These are phyloP conservation scores for Rhodamnia argentea DNA, from an alignment of 345 rosid genomes.

Conservation along the genomic window DNA sequence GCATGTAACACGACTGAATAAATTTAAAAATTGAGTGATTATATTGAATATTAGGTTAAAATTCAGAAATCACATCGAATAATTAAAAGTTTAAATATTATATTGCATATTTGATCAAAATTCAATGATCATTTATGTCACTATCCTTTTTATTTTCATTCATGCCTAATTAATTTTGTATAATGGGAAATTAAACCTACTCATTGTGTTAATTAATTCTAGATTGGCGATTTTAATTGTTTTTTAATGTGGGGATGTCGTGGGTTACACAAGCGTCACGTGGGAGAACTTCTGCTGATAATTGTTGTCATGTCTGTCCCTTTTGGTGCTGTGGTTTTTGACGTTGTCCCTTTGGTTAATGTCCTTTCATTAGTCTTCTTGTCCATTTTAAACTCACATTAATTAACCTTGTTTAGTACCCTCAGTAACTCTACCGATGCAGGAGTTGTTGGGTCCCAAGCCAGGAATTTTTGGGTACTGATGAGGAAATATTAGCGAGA, in stretches of 20 bases:
- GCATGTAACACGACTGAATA: too few relatives aligned
- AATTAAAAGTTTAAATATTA: too few relatives aligned
- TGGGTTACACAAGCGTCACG: background rate
- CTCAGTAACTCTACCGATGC: background rate
- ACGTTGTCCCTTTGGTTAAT: background rate
- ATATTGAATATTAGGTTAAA: too few relatives aligned
- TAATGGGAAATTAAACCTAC: background rate
- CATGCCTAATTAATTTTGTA: background rate
- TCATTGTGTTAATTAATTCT: background rate
- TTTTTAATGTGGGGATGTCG: background rate
- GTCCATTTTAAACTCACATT: background rate
- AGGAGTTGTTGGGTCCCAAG: background rate
- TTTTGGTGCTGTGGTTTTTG: background rate
- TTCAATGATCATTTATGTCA: too few relatives aligned
- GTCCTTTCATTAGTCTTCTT: background rate
- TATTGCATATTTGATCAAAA: too few relatives aligned
- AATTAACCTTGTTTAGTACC: background rate
- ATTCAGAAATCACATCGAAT: too few relatives aligned
- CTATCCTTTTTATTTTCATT: too few relatives aligned
- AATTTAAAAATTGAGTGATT: too few relatives aligned
- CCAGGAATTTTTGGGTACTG: background rate
- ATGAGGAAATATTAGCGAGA: background rate
- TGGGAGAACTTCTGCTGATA: background rate
- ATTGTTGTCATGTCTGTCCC: background rate
- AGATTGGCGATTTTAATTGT: background rate